phyloP scores from a whole-genome alignment of 2,329 filamentous ascomycete species.

The Diatrype stigma region DNA sequence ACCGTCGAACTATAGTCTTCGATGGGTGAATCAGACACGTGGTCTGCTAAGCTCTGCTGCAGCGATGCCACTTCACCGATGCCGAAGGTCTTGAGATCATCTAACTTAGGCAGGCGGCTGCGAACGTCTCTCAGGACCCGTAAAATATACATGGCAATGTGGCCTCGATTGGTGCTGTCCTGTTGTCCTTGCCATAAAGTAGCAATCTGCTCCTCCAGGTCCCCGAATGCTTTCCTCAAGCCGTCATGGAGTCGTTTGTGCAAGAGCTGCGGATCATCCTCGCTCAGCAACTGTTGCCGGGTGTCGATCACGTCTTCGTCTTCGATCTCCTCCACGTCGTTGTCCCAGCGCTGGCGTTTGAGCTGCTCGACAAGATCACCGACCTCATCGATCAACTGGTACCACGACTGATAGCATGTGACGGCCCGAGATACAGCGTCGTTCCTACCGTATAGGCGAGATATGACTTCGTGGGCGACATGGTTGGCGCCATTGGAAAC shows the following conservation, averaged over 20 bases:
- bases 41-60: slow-evolving; percentile 55
- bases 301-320: slow-evolving; percentile 67
- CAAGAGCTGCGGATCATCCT: slow-evolving; percentile 64
- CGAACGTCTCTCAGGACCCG: slow-evolving; percentile 73
- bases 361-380: slow-evolving; percentile 60
- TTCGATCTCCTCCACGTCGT: slow-evolving; percentile 68
- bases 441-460: slow-evolving; percentile 69
- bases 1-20: slow-evolving; percentile 40
- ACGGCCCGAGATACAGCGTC: slow-evolving; percentile 60
- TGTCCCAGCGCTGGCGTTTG: slow-evolving; percentile 68
- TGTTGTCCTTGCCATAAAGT: slow-evolving; percentile 45
- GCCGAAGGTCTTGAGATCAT: slow-evolving; percentile 52
- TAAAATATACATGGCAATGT: slow-evolving; percentile 62
- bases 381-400: slow-evolving; percentile 65
- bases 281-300: slow-evolving; percentile 63
- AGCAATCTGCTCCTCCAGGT: slow-evolving; percentile 53
- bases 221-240: slow-evolving; percentile 52
- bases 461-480: slow-evolving; percentile 67
- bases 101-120: slow-evolving; percentile 54
- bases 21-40: slow-evolving; percentile 48
- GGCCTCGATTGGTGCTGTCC: slow-evolving; percentile 44
- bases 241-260: slow-evolving; percentile 55
- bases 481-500: slow-evolving; percentile 59
- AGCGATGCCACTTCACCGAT: slow-evolving; percentile 58
- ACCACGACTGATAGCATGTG: slow-evolving; percentile 67